Base-by-base conservation (phyloP, 2,329 filamentous ascomycete genomes). In the Fusarium napiforme region DNA sequence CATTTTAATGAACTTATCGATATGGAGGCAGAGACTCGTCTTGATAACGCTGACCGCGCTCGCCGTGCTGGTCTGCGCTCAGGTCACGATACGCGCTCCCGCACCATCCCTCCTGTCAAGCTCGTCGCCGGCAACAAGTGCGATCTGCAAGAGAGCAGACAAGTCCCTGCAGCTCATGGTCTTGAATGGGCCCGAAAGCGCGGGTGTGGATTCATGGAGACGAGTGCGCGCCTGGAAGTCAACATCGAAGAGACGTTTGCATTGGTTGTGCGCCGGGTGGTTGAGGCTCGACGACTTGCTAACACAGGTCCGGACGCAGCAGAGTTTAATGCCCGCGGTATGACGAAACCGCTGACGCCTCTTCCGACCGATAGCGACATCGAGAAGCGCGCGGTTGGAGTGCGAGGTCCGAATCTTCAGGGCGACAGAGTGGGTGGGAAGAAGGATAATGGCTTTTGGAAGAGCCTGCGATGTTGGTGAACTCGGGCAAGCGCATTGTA, bases 211-310 rank as follows among this genome's bases (percentile, higher is more conserved):
- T 96, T 96, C 83, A 96, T 96, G 93, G 93, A 96, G 88, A 96
- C 93, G 71, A 94, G 92, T 78, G 93, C 93, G 9, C 85, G 93
- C 61, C 89, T 95, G 77, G 93, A 94, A 85, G 93, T 96, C 73
- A 96, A 96, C 80, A 94, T 96, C 71, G 93, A 96, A 81, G 93
- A 96, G 87, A 96, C 93, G 1, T 96, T 96, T 86, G 93, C 92
- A 40, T 86, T 91, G 43, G 89, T 92, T 67, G 87, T 92, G 47
- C 85, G 89, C 32, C 85, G 90, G 58, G 90, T 92, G 57, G 85
- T 89, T 52, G 89, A 91, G 84, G 84, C 84, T n/a, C 81, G 89
- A 26, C 81, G 83, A 19, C 80, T 86, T 49, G 87, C 87, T 8
- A 86, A 86, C 75, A 82, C 83, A 78, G 87, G 85, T 67, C 74